A percentile compares a stretch with the other conserved stretches of the same genome.
Conservation (phyloP, 75 land plant species). For the Picea glauca region DNA sequence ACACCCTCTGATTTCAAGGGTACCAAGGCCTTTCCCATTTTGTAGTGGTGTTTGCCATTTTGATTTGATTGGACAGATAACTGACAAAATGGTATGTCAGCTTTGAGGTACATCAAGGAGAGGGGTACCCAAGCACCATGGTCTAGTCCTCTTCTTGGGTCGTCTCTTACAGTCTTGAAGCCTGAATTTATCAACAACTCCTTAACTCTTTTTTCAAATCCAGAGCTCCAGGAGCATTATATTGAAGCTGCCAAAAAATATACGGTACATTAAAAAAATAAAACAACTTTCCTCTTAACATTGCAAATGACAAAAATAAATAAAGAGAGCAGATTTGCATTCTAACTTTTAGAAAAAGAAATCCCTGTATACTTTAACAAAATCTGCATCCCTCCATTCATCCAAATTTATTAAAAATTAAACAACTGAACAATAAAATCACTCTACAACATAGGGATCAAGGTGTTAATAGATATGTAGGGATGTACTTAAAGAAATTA, state of each 20-base stretch:
- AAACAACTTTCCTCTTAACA: too few species aligned
- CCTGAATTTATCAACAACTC: conserved; percentile 63
- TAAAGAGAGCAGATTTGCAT: too few species aligned
- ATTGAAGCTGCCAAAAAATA: conserved; percentile 52
- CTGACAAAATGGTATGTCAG: conserved; percentile 83
- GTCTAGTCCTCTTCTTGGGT: conserved; percentile 72
- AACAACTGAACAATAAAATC: too few species aligned
- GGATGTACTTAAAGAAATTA: too few species aligned
- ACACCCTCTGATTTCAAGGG: conserved; percentile 76
- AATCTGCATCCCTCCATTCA: too few species aligned
- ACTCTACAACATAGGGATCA: too few species aligned
- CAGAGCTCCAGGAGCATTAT: conserved; percentile 83
- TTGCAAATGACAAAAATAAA: too few species aligned
- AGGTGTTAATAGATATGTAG: too few species aligned
- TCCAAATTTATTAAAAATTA: too few species aligned
- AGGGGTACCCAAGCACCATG: conserved; percentile 97
- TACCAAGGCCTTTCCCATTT: conserved; percentile 76
- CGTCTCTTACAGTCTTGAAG: conserved; percentile 45
- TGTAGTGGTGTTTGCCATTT: conserved; percentile 69
- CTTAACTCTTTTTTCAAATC: conserved; percentile 61
- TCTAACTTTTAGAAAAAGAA: too few species aligned
- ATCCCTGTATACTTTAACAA: too few species aligned
- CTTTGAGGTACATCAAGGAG: conserved; percentile 84
- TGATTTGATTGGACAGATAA: conserved; percentile 65
- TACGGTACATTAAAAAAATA: too few species aligned